Base-by-base conservation (phyloP, 1,284 basidiomycete genomes). In the Vanrija pseudolonga region DNA sequence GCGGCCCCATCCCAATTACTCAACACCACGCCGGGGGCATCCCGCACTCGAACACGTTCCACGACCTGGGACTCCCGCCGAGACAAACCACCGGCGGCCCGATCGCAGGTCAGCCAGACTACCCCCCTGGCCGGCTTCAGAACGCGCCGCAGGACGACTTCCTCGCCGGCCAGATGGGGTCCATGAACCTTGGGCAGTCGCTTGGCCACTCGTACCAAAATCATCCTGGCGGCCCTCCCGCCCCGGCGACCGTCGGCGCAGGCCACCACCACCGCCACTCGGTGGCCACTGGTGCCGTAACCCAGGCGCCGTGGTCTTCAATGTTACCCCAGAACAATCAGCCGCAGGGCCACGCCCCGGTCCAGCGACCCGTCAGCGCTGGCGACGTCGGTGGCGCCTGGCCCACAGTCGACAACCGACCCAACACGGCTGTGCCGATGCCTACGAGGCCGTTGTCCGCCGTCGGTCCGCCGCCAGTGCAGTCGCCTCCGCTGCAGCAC, bases 61-160 rank as follows among this genome's bases (percentile, higher is more conserved):
- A 59, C 6, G 66, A 74, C 32, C 53, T 74, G 2, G 72, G 72
- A 11, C 50, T 74, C 7, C 72, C 71, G 3, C 63, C 67, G 0
- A 59, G 62, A 22, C 68, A 66, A 41, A 20, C 28, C 6, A 9
- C 23, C 24, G 19, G 45, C 23, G 22, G 12, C 11, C 38, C 18
- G 23, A 23, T 39, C 36, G 49, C 51, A 2, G 56, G 41, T 20
- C 59, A 54, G 37, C 50, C 53, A 15, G 49, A 45, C 5, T 63
- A 61, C 54, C 63, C 59, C 1, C 53, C 60, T 45, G 61, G 17
- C 47, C 67, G 8, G 66, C 54, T 38, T 65, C 57, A 68, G 66
- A 12, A 61, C 59, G n/a, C 62, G 17, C 47, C 58, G 46, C 28
- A 23, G 56, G 47, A 70, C 5, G 71, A 72, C 47, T 49, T 64